Percentiles rank a stretch among this genome's conserved stretches.
Evolutionary conservation across 768 basidiomycete genomes (phyloP).

Genomic region (Rhodotorula paludigena): DNA sequence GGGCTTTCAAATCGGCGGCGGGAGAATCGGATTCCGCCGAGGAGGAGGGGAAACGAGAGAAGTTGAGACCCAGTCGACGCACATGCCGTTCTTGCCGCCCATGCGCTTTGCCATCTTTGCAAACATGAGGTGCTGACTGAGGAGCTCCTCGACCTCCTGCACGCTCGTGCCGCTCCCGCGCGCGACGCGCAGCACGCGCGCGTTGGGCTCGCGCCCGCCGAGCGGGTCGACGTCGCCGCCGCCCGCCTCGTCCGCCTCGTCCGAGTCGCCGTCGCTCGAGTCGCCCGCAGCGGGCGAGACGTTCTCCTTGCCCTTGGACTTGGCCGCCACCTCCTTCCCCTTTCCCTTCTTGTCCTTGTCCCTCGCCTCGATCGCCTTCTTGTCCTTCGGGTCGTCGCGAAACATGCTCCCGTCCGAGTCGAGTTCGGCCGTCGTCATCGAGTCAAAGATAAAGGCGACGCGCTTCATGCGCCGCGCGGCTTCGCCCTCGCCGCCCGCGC

Average conservation of each 20-base stretch:
- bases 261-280: not conserved
- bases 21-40: not conserved
- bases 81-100: slow-evolving; percentile 95
- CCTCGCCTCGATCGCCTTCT: not conserved
- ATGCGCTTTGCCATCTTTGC: slow-evolving; percentile 97
- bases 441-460: slow-evolving; percentile 97
- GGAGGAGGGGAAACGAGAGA: not conserved
- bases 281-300: slow-evolving; percentile 49
- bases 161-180: slow-evolving; percentile 90
- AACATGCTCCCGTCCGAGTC: slow-evolving; percentile 92
- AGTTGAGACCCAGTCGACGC: slow-evolving; percentile 42
- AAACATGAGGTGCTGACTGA: slow-evolving; percentile 98
- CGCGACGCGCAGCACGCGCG: slow-evolving; percentile 84
- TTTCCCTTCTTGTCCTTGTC: slow-evolving; percentile 4
- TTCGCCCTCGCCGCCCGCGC: slow-evolving; percentile 74
- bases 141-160: slow-evolving; percentile 92
- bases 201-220: slow-evolving; percentile 63
- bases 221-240: slow-evolving; percentile 44
- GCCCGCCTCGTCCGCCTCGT: not conserved
- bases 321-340: not conserved
- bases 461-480: slow-evolving; percentile 85
- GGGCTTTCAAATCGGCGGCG: no score
- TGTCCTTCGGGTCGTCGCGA: slow-evolving; percentile 47
- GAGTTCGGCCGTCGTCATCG: slow-evolving; percentile 87
- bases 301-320: slow-evolving; percentile 17